phyloP scores from a whole-genome alignment of 2,329 filamentous ascomycete genomes.

The Stagonosporopsis cucurbitacearum region DNA sequence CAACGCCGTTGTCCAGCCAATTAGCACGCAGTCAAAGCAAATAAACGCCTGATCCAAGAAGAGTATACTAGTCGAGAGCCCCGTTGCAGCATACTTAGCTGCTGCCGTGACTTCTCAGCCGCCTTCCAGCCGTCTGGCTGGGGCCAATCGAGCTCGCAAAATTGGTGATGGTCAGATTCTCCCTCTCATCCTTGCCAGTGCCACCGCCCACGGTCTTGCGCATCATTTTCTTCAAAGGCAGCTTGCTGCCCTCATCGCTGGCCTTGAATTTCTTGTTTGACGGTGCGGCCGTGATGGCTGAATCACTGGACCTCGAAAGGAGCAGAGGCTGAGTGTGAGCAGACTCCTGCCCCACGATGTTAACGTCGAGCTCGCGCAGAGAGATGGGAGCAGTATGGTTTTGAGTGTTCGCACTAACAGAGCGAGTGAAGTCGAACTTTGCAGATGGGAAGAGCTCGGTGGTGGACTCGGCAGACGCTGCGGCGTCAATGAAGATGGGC shows the following conservation, averaged over 20 bases:
- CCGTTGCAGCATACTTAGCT: not conserved
- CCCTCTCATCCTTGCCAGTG: conserved; percentile 40
- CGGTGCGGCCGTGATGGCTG: conserved; percentile 37
- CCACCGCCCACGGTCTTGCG: conserved; percentile 52
- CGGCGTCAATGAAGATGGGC: conserved; percentile 60
- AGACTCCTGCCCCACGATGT: conserved; percentile 46
- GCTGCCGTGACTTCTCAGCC: conserved; percentile 49
- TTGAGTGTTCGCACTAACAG: conserved; percentile 31
- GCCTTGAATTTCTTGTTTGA: conserved; percentile 54
- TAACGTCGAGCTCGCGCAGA: conserved; percentile 58
- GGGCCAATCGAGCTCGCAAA: conserved; percentile 51
- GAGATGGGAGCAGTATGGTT: conserved; percentile 38
- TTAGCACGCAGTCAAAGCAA: not conserved
- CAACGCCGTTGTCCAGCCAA: not conserved
- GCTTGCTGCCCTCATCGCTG: conserved; percentile 44
- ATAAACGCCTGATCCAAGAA: conserved; percentile 1
- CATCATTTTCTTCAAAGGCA: conserved; percentile 54
- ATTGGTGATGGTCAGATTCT: conserved; percentile 51
- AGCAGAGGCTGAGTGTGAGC: conserved; percentile 43
- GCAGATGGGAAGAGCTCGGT: conserved; percentile 36
- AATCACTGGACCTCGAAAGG: conserved; percentile 40
- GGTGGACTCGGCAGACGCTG: conserved; percentile 46
- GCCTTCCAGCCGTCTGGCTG: conserved; percentile 44
- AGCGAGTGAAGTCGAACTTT: conserved; percentile 36
- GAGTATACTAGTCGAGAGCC: not conserved